Base-by-base conservation (phyloP, 2,329 filamentous ascomycete genomes). In the Alternaria gansuensis region DNA sequence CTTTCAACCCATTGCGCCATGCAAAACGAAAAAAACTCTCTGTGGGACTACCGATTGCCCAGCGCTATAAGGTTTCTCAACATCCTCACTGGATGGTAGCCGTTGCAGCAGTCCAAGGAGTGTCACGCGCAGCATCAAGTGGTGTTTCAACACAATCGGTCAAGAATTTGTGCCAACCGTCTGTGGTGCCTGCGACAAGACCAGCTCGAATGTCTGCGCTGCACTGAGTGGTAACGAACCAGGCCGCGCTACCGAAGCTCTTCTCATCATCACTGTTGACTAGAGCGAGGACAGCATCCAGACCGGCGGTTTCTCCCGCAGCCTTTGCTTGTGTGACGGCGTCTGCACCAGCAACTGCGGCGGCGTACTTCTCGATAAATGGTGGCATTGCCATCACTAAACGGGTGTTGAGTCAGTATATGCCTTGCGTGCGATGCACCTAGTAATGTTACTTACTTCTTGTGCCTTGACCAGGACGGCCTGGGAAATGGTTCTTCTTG, bases 381-480 rank as follows among this genome's bases (percentile, higher is more conserved):
- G 75, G 68, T 0, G 85, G 79, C 51, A 80, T 82, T 75, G 89
- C 85, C 88, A 90, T 90, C 71, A 87, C 57, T 59, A 59, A 34
- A 10, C 3, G 33, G 2, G 4, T 3, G 24, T 21, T 14, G 6
- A 52, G 57, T 59, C n/a, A 56, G 45, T 21, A 36, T 2, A 1
- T 28, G 21, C 23, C 0, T 2, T 29, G 28, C 4, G 2, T 24
- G 1, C 4, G 28, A 11, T 28, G 1, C 7, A 17, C 17, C 9
- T 1, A 14, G 5, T 3, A 17, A 13, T 3, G 2, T 26, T 21
- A 40, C 51, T 54, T 59, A 59, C 56, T 59, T 1, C 56, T 26
- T 0, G 90, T 93, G 24, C 90, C 90, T 75, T 93, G 89, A 8
- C 90, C 91, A 0, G 88, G 82, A 0, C 78, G 71, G n/a, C 82